phyloP scores from a whole-genome alignment of 192 early-diverging fungal genomes.

The Podochytrium sp. region DNA sequence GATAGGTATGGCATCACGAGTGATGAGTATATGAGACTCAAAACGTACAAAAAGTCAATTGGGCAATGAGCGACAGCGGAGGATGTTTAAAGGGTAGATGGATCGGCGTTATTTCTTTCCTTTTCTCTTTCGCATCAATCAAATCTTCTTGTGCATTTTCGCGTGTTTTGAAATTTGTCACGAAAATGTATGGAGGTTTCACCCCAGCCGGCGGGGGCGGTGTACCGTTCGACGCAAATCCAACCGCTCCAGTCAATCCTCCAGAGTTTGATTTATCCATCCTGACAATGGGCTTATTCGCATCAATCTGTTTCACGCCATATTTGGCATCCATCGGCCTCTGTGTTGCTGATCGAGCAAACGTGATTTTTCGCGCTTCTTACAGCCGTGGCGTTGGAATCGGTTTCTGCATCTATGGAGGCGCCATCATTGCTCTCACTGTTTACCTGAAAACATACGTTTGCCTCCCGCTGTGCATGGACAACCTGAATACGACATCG shows the following conservation, averaged over 20 bases:
- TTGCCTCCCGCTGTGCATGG: background rate
- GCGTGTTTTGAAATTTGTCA: too few species aligned
- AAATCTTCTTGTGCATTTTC: background rate
- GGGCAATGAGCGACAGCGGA: background rate
- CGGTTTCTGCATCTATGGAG: background rate
- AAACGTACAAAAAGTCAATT: constrained; percentile 7
- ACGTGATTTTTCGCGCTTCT: background rate
- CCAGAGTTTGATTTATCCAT: background rate
- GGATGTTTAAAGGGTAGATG: background rate
- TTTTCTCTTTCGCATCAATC: background rate
- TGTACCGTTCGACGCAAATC: too few species aligned
- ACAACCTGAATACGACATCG: background rate
- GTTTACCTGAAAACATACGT: background rate
- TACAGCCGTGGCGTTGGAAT: constrained; percentile 8
- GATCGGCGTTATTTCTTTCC: too few species aligned
- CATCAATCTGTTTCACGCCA: background rate
- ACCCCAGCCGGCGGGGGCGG: too few species aligned
- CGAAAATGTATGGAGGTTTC: too few species aligned
- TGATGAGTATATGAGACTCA: constrained; percentile 2
- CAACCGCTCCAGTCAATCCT: background rate
- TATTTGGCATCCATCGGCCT: background rate
- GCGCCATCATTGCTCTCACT: background rate
- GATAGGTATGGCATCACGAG: constrained; percentile 5
- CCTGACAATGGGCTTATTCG: background rate
- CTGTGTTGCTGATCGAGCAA: background rate